These are phyloP conservation scores for Phoenix dactylifera DNA, from an alignment of 176 grass and related monocot genomes.

Conservation along the genomic window DNA sequence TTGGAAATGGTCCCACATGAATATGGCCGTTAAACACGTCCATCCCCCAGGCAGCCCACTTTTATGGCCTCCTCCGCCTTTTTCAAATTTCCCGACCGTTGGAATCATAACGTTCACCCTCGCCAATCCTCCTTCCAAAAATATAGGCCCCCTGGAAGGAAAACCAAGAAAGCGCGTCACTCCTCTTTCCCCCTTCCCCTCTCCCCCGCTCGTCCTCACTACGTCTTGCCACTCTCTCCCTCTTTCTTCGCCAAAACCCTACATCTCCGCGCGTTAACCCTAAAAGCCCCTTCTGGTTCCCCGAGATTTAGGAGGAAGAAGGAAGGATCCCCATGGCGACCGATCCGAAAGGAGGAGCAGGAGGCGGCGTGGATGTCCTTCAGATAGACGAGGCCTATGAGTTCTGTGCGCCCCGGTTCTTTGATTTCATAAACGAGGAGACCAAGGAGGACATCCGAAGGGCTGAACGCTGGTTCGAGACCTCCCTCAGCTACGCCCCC, in stretches of 20 bases:
- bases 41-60: too few relatives aligned
- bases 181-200: not conserved
- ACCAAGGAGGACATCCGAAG: slow-evolving; percentile 40
- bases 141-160: too few relatives aligned
- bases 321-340: slow-evolving; percentile 21
- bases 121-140: too few relatives aligned
- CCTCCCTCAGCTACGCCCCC: slow-evolving; percentile 50
- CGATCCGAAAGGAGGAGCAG: slow-evolving; percentile 17
- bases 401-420: slow-evolving; percentile 78
- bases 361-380: not conserved
- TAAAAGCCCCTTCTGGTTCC: too few relatives aligned
- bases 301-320: too few relatives aligned
- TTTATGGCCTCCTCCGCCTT: not conserved
- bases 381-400: slow-evolving; percentile 71
- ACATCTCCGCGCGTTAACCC: too few relatives aligned
- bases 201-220: not conserved
- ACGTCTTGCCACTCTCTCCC: not conserved
- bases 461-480: slow-evolving; percentile 85
- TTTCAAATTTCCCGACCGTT: slow-evolving; percentile 66
- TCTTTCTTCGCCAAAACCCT: too few relatives aligned
- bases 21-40: too few relatives aligned
- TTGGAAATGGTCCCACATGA: too few relatives aligned
- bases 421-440: slow-evolving; percentile 67
- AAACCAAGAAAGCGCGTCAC: not conserved
- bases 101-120: slow-evolving; percentile 2